A percentile compares a stretch with the other conserved stretches of the same genome.
phyloP scores from a whole-genome alignment of 1,139 yeast genomes.

The Casaregolazyma suthepensis region DNA sequence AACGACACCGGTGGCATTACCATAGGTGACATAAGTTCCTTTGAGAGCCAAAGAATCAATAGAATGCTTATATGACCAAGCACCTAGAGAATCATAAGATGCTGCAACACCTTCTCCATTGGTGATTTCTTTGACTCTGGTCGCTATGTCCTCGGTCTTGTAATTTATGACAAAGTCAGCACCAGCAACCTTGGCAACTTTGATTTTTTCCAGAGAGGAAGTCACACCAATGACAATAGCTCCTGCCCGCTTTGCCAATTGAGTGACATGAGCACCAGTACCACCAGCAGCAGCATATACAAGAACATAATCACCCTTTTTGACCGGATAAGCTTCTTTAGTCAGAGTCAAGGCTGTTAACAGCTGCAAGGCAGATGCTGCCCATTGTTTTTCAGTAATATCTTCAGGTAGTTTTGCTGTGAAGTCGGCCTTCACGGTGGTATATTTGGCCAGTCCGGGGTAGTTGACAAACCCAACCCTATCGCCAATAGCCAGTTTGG shows the following conservation, averaged over 20 bases:
- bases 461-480: conserved; percentile 52
- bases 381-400: conserved; percentile 47
- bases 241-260: conserved; percentile 54
- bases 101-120: conserved; percentile 66
- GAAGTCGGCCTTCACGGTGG: conserved; percentile 34
- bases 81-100: conserved; percentile 77
- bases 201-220: conserved; percentile 53
- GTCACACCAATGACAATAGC: conserved; percentile 83
- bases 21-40: conserved; percentile 72
- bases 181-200: conserved; percentile 56
- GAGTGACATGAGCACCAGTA: conserved; percentile 66
- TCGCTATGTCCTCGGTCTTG: conserved; percentile 49
- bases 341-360: conserved; percentile 70
- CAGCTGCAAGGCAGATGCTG: conserved; percentile 63
- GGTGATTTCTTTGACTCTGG: conserved; percentile 60
- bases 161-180: conserved; percentile 69
- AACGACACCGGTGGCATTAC: conserved; percentile 83
- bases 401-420: conserved; percentile 47
- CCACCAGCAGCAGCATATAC: conserved; percentile 94
- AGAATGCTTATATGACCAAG: conserved; percentile 64
- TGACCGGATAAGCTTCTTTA: conserved; percentile 57
- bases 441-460: conserved; percentile 65
- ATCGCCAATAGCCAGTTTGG: conserved; percentile 60
- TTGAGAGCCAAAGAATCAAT: conserved; percentile 56
- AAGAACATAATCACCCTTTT: conserved; percentile 61